These are phyloP conservation scores for Neofusicoccum ribis DNA, from an alignment of 2,329 filamentous ascomycete species.

Conservation along the genomic window DNA sequence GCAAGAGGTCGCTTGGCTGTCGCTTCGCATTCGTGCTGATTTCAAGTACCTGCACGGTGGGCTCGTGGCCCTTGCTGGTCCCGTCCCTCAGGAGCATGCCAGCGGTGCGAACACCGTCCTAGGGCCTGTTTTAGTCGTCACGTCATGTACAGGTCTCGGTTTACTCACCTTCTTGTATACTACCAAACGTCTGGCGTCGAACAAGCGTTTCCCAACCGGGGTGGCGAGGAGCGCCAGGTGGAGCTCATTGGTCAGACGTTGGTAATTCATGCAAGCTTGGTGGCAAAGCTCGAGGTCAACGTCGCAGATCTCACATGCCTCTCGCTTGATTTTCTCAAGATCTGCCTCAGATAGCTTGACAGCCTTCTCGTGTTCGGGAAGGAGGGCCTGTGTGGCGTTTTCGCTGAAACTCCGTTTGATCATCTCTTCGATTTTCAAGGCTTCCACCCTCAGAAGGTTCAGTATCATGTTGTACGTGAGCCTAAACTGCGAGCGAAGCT, in stretches of 20 bases:
- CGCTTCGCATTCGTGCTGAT: conserved; percentile 69
- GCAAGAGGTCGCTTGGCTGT: conserved; percentile 80
- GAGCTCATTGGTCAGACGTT: conserved; percentile 75
- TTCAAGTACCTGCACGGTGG: conserved; percentile 76
- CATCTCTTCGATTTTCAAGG: conserved; percentile 98
- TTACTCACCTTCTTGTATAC: conserved; percentile 67
- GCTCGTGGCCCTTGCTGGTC: conserved; percentile 63
- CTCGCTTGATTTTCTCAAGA: conserved; percentile 83
- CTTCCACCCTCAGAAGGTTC: conserved; percentile 91
- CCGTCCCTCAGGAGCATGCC: conserved; percentile 81
- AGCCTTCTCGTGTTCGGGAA: conserved; percentile 94
- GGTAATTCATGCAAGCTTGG: conserved; percentile 76
- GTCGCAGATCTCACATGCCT: conserved; percentile 80
- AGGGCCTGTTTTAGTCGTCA: neutral
- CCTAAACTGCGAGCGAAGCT: conserved; percentile 92
- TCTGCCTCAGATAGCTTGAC: conserved; percentile 91
- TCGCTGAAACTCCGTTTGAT: conserved; percentile 99
- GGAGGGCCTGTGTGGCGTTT: conserved; percentile 89
- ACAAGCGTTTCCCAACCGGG: conserved; percentile 79
- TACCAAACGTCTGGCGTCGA: conserved; percentile 72
- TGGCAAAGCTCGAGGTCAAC: conserved; percentile 78
- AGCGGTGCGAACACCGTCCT: conserved; percentile 78
- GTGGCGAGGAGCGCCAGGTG: conserved; percentile 76
- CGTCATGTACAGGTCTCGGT: neutral
- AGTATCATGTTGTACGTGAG: conserved; percentile 99